These are phyloP conservation scores for Lactuca saligna DNA, from an alignment of 129 eudicot species.

Conservation along the genomic window DNA sequence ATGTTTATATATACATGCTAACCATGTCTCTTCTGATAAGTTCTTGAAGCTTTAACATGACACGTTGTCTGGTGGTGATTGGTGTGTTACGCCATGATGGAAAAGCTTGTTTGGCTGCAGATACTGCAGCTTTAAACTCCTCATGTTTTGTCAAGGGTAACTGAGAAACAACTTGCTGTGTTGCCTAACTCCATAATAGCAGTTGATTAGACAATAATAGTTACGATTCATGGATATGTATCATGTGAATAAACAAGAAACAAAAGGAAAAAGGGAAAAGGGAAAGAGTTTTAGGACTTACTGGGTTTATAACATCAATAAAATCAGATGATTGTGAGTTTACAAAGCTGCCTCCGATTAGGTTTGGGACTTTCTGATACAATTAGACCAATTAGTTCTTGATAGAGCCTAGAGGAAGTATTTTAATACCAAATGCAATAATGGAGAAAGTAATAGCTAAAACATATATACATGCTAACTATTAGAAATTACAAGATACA, in stretches of 20 bases:
- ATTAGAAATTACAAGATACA: not conserved
- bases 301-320: conserved; percentile 87
- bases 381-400: conserved; percentile 4
- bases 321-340: conserved; percentile 65
- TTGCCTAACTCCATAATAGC: conserved; percentile 55
- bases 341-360: conserved; percentile 83
- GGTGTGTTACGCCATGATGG: conserved; percentile 92
- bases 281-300: conserved; percentile 32
- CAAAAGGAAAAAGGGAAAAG: not conserved
- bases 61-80: conserved; percentile 83
- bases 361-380: conserved; percentile 73
- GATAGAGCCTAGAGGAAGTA: no score
- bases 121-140: conserved; percentile 92
- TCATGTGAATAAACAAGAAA: not conserved
- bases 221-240: not conserved
- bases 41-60: conserved; percentile 90
- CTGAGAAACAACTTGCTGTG: conserved; percentile 89
- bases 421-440: not conserved
- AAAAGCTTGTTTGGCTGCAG: conserved; percentile 92
- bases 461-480: not conserved
- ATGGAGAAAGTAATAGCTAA: not conserved
- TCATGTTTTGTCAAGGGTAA: conserved; percentile 81
- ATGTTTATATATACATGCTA: not conserved
- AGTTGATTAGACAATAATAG: conserved; percentile 5
- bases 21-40: conserved; percentile 98